These are phyloP conservation scores for Zygosaccharomyces bisporus DNA, from an alignment of 805 yeast genomes.

Conservation along the genomic window DNA sequence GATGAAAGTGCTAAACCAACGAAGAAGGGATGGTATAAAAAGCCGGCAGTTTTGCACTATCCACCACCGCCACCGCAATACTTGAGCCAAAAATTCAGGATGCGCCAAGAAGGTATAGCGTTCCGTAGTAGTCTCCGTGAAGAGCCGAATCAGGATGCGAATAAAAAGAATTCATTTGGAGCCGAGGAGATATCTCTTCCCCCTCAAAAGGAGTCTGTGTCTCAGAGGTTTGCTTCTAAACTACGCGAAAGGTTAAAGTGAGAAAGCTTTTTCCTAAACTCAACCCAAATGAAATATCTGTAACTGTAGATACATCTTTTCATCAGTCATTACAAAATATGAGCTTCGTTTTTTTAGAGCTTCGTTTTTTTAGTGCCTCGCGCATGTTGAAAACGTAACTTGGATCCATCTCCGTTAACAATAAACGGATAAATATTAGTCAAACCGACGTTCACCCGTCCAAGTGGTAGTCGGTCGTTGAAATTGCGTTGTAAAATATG, in stretches of 20 bases:
- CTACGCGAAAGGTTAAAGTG: slow-evolving; percentile 26
- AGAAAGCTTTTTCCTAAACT: neutral
- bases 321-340: neutral
- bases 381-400: no score
- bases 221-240: slow-evolving; percentile 25
- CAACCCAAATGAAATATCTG: neutral
- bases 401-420: no score
- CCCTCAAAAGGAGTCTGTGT: slow-evolving; percentile 16
- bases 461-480: no score
- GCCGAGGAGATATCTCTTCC: slow-evolving; percentile 9
- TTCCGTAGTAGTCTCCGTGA: slow-evolving; percentile 32
- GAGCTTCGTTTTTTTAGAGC: no score
- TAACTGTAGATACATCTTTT: neutral
- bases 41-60: slow-evolving; percentile 35
- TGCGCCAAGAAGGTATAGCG: slow-evolving; percentile 36
- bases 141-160: slow-evolving; percentile 13
- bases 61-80: slow-evolving; percentile 32
- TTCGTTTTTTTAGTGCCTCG: no score
- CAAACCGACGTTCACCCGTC: no score
- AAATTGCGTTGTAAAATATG: no score
- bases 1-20: slow-evolving; percentile 34
- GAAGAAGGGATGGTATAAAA: slow-evolving; percentile 37
- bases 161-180: slow-evolving; percentile 10
- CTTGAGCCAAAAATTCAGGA: slow-evolving; percentile 18
- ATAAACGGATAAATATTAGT: no score